A percentile compares a stretch with the other conserved stretches of the same genome.
Conservation (phyloP, 1,284 basidiomycete species). For the Porodaedalea pini region DNA sequence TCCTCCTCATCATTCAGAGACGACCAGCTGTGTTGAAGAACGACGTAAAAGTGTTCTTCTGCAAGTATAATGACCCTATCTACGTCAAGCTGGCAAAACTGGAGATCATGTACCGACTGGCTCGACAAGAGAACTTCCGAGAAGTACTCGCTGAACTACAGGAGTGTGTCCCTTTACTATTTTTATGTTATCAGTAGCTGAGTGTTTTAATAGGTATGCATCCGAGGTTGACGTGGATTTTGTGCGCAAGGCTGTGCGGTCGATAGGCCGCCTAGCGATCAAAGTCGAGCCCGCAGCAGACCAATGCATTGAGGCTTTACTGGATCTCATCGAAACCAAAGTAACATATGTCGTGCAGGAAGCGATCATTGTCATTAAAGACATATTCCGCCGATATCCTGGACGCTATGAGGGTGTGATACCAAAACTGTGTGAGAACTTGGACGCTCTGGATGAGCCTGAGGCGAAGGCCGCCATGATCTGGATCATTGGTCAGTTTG, state of each 20-base stretch:
- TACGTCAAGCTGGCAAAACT: conserved; percentile 98
- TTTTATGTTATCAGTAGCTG: conserved; percentile 2
- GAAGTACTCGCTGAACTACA: conserved; percentile 93
- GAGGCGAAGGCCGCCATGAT: conserved; percentile 97
- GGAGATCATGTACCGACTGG: conserved; percentile 97
- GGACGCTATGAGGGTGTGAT: conserved; percentile 96
- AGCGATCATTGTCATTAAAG: conserved; percentile 95
- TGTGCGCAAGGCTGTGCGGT: conserved; percentile 94
- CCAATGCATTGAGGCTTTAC: conserved; percentile 83
- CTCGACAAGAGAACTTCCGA: conserved; percentile 84
- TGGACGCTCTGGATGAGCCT: conserved; percentile 91
- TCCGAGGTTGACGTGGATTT: conserved; percentile 98
- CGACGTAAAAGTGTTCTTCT: conserved; percentile 98
- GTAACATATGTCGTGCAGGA: conserved; percentile 98
- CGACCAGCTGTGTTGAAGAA: conserved; percentile 90
- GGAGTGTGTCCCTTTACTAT: conserved; percentile 58
- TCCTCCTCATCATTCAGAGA: conserved; percentile 94
- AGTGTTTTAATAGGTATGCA: conserved; percentile 68
- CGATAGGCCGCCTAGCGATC: conserved; percentile 95
- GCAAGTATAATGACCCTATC: conserved; percentile 99
- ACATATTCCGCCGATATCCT: conserved; percentile 97
- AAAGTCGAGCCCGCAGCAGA: conserved; percentile 92
- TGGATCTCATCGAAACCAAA: conserved; percentile 88
- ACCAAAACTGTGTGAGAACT: conserved; percentile 85
- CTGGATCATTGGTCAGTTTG: conserved; percentile 98